Base-by-base conservation (phyloP, 1,284 basidiomycete species). In the Puccinia brachypodii region DNA sequence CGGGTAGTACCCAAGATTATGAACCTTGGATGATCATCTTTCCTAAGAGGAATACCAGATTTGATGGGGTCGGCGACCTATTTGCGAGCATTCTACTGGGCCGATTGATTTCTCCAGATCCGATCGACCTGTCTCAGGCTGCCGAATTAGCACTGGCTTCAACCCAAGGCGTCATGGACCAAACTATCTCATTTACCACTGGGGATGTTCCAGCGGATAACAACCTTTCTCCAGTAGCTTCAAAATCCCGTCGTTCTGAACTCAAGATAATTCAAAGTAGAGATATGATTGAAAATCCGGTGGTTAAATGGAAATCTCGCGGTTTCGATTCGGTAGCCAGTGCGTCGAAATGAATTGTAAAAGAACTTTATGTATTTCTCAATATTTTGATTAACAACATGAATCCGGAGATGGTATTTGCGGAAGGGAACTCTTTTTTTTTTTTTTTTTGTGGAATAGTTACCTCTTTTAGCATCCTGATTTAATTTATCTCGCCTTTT, bases 1-100 rank as follows among this genome's bases (percentile, higher is more conserved):
- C 80, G 83, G 25, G 89, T 66, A 90, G 6, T 89, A 91, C 83
- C 91, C 96, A 40, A 89, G 94, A 16, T 76, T 83, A 83, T 25
- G 72, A 83, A 71, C 84, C 62, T 40, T 91, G 0, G 76, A 50
- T 56, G 42, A 90, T 91, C 84, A 89, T 89, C 64, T 91, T 98
- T 13, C 92, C 93, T 0, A 90, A 92, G 60, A 90, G 98, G 36
- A 91, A 92, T 28, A 95, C 95, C 11, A 97, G 98, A 88, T 99
- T 96, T 86, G 93, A 94, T 13, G 97, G 96, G 36, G 96, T 98
- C 2, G 97, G 96, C 16, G 96, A 99, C 86, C 90, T 98, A 76
- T 99, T 99, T 88, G 95, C 96, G 1, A 94, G 97, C 0, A 90
- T 99, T 77, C 91, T 96, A 22, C 88, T 97, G 0, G 96, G 92